Percentiles rank a stretch among this genome's conserved stretches.
Conservation (phyloP, 768 basidiomycete genomes). For the Tylopilus balloui region DNA sequence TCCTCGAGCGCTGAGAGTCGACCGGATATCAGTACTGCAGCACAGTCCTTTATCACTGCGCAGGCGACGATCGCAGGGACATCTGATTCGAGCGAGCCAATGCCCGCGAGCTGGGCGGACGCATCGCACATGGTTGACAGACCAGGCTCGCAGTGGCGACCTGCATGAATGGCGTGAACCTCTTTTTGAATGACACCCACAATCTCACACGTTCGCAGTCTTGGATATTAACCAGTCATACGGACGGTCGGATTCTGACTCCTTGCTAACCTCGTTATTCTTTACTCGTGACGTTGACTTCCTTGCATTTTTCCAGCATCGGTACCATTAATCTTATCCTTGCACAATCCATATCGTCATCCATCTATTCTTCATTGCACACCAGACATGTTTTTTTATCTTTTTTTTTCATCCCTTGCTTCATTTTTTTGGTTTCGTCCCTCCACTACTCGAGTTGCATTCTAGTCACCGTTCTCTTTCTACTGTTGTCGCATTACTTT, state of each 20-base stretch:
- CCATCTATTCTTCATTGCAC: neutral
- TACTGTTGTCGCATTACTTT: constrained; percentile 8
- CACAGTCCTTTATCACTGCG: constrained; percentile 64
- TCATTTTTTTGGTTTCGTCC: no score
- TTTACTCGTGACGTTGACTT: neutral
- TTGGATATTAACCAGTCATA: constrained; percentile 10
- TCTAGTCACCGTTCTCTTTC: neutral
- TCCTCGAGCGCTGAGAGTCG: constrained; percentile 36
- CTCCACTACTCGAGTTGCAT: neutral
- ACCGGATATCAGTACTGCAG: constrained; percentile 65
- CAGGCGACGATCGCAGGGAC: constrained; percentile 54
- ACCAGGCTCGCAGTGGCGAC: constrained; percentile 36
- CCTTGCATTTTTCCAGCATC: constrained; percentile 13
- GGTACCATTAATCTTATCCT: constrained; percentile 16
- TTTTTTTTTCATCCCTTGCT: neutral
- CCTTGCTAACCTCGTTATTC: neutral
- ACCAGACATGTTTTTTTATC: neutral
- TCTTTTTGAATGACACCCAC: neutral
- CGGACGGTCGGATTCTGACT: constrained; percentile 11
- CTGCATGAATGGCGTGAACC: constrained; percentile 30
- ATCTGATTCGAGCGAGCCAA: constrained; percentile 48
- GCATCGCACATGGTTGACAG: constrained; percentile 42
- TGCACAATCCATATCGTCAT: constrained; percentile 2
- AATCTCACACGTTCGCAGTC: neutral
- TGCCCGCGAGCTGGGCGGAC: constrained; percentile 47